Conservation (phyloP, 1,284 basidiomycete species). For the Agaricales sp. region DNA sequence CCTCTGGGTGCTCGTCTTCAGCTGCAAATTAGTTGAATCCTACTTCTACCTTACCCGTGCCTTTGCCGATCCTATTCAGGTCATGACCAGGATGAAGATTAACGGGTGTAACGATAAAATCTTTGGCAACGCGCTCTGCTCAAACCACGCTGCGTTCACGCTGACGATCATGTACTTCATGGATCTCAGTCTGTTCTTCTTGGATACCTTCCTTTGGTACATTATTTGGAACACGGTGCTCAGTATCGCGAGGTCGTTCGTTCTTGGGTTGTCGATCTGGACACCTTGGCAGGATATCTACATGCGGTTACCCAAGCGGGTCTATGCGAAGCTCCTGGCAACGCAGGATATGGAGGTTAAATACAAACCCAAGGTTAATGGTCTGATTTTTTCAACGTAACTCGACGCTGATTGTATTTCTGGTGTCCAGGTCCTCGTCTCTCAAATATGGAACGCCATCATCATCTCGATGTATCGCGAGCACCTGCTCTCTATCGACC, state of each 20-base stretch:
- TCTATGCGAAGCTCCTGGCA: slow-evolving; percentile 88
- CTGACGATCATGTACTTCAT: slow-evolving; percentile 94
- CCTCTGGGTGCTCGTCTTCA: slow-evolving; percentile 86
- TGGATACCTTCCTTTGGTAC: slow-evolving; percentile 97
- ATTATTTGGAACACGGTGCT: slow-evolving; percentile 97
- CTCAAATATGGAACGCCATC: slow-evolving; percentile 96
- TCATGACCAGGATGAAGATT: slow-evolving; percentile 91
- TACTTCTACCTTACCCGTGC: slow-evolving; percentile 94
- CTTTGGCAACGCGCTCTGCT: slow-evolving; percentile 74
- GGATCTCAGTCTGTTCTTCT: slow-evolving; percentile 91
- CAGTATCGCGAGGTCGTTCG: slow-evolving; percentile 84
- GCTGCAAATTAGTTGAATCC: slow-evolving; percentile 89
- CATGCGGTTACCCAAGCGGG: slow-evolving; percentile 86
- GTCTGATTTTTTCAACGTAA: slow-evolving; percentile 10
- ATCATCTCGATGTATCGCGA: slow-evolving; percentile 99
- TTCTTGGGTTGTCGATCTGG: slow-evolving; percentile 89
- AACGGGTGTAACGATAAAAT: slow-evolving; percentile 78
- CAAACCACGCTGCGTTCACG: slow-evolving; percentile 86
- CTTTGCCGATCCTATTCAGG: slow-evolving; percentile 83
- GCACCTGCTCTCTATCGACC: slow-evolving; percentile 90
- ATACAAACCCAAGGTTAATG: slow-evolving; percentile 93
- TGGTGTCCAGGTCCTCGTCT: slow-evolving; percentile 75
- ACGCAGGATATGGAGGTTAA: slow-evolving; percentile 91
- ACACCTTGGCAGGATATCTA: slow-evolving; percentile 96
- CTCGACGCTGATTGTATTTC: background rate